Evolutionary conservation across 1,139 yeast species (phyloP), one percentile per base, ranked within the genome.

Genomic region (Geotrichum macrosporum): DNA sequence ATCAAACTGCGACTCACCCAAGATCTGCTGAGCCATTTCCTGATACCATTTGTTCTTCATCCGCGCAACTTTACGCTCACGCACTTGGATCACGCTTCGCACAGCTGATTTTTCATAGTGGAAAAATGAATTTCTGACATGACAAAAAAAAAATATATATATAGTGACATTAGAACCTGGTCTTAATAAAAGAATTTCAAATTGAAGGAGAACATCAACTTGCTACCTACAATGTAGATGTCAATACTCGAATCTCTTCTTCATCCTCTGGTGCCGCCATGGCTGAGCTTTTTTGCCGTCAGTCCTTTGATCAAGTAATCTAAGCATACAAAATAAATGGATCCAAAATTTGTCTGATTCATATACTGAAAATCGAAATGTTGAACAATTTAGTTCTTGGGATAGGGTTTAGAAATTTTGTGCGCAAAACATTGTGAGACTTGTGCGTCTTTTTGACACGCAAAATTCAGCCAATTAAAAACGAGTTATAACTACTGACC

Each of bases 1-100:
- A 1, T 66, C 63, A 1, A 80, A 57, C 55, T 81, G 77, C 5
- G 61, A 52, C 0, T 22, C 22, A 6, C 48, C 35, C 10, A 58
- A 48, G 33, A 52, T 49, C 24, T 46, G 24, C 12, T 48, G 50
- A 4, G 59, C 54, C 38, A 48, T 41, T 15, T 41, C 21, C 41
- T 51, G 43, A 42, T 57, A 55, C 9, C 41, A 20, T 21, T 31
- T 35, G 21, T 44, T 40, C 4, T 36, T 44, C 37, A 60, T 46
- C 20, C 50, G 42, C 10, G 46, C 39, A 18, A 53, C 53, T 24
- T 59, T 57, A 6, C 42, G 47, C n/a, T 57, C 55, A 22, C 67
- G 57, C 1, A 60, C 57, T 4, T 48, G 46, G 4, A 61, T 53
- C 26, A 61, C 44, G 21, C 57, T 61, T 19, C 42, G 44, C 27